Evolutionary conservation across 805 yeast genomes (phyloP).

Genomic region (Kazachstania psychrophila): DNA sequence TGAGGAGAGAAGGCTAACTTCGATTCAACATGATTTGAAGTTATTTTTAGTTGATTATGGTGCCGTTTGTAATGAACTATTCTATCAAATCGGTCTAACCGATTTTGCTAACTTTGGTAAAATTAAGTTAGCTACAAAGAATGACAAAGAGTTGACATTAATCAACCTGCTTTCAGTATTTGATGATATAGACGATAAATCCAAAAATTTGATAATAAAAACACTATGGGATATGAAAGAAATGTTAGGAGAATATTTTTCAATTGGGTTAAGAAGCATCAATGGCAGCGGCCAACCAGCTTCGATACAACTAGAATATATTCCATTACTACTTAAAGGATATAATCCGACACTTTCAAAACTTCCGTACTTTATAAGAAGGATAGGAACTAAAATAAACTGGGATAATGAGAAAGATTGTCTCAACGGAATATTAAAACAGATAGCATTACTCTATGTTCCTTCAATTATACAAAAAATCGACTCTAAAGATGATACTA

Average conservation of each 20-base stretch:
- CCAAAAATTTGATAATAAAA: constrained; percentile 21
- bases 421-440: constrained; percentile 51
- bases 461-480: constrained; percentile 43
- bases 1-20: constrained; percentile 53
- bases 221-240: constrained; percentile 46
- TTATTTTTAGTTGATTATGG: constrained; percentile 76
- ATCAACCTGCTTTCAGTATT: constrained; percentile 13
- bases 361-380: constrained; percentile 55
- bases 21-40: constrained; percentile 78
- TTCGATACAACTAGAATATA: constrained; percentile 33
- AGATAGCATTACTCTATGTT: constrained; percentile 62
- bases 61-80: constrained; percentile 53
- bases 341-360: constrained; percentile 56
- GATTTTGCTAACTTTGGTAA: constrained; percentile 79
- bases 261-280: constrained; percentile 34
- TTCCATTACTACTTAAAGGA: constrained; percentile 64
- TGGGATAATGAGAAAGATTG: constrained; percentile 66
- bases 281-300: constrained; percentile 24
- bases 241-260: constrained; percentile 78
- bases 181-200: constrained; percentile 12
- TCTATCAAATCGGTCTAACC: constrained; percentile 69
- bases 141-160: constrained; percentile 10
- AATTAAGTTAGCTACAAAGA: constrained; percentile 29
- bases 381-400: constrained; percentile 49
- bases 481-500: constrained; percentile 10